Evolutionary conservation across 2,329 filamentous ascomycete genomes (phyloP).

Genomic region (Pseudogymnoascus sp.): DNA sequence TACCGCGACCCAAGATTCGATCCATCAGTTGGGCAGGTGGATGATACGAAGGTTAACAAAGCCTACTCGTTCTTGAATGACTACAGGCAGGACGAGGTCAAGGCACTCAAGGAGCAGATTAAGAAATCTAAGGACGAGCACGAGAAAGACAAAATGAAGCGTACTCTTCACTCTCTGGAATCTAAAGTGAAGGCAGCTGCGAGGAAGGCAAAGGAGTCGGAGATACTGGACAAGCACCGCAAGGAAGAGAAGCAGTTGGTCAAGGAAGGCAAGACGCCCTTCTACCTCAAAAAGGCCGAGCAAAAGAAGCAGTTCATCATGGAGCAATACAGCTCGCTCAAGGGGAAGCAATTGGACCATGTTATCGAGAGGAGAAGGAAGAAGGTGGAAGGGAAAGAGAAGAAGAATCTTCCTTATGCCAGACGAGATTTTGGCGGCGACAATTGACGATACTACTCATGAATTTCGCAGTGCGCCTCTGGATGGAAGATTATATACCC

Average conservation of each 20-base stretch:
- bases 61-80: slow-evolving; percentile 84
- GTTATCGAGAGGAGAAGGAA: slow-evolving; percentile 81
- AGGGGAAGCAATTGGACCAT: slow-evolving; percentile 73
- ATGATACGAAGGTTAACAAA: slow-evolving; percentile 52
- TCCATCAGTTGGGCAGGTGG: slow-evolving; percentile 45
- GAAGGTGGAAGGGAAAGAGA: slow-evolving; percentile 81
- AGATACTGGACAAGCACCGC: slow-evolving; percentile 66
- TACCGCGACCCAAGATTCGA: slow-evolving; percentile 86
- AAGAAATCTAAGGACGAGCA: slow-evolving; percentile 58
- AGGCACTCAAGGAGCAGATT: slow-evolving; percentile 59
- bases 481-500: not conserved
- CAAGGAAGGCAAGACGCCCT: slow-evolving; percentile 82
- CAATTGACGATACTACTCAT: not conserved
- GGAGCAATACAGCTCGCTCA: slow-evolving; percentile 75
- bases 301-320: slow-evolving; percentile 78
- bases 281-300: slow-evolving; percentile 86
- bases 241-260: slow-evolving; percentile 77
- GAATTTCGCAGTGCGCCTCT: not conserved
- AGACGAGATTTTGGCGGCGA: slow-evolving; percentile 12
- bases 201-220: slow-evolving; percentile 59
- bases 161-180: slow-evolving; percentile 68
- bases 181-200: slow-evolving; percentile 64
- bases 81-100: slow-evolving; percentile 78
- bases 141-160: slow-evolving; percentile 62
- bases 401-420: slow-evolving; percentile 59